phyloP scores from a whole-genome alignment of 106 monocot genomes.

The Dactylorhiza incarnata region DNA sequence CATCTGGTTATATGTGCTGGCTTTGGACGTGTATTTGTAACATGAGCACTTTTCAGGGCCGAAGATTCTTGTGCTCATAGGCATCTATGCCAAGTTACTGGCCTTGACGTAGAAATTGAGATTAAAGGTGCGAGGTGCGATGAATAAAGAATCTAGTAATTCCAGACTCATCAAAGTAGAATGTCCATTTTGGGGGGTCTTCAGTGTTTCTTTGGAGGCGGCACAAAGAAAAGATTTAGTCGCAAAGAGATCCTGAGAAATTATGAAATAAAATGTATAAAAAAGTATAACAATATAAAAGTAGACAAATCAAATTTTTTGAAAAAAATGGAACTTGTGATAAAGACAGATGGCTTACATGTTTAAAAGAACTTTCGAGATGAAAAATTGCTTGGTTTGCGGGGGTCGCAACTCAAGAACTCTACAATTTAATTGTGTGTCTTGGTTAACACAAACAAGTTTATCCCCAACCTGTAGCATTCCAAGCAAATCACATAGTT shows the following conservation, averaged over 20 bases:
- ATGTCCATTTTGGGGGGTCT: no score
- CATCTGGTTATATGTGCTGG: constrained; percentile 85
- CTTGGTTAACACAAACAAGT: constrained; percentile 80
- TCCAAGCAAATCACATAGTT: background rate
- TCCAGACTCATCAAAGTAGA: no score
- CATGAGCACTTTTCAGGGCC: constrained; percentile 83
- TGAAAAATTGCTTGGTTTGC: constrained; percentile 75
- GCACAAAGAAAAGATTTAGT: no score
- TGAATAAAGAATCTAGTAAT: background rate
- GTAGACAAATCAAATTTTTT: background rate
- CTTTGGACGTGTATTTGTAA: constrained; percentile 82
- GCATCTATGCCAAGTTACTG: constrained; percentile 83
- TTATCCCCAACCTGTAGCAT: constrained; percentile 51
- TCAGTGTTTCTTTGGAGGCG: background rate
- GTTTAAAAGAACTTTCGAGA: constrained; percentile 41
- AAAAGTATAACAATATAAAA: background rate
- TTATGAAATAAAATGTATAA: background rate
- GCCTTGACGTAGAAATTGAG: no score
- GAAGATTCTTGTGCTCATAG: constrained; percentile 87
- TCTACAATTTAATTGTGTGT: constrained; percentile 76
- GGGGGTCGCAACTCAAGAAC: constrained; percentile 80
- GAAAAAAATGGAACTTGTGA: background rate
- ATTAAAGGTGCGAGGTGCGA: no score
- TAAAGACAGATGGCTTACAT: constrained; percentile 29
- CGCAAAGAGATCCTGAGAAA: no score